phyloP scores from a whole-genome alignment of 2,329 filamentous ascomycete species.

The Aspergillus brasiliensis region DNA sequence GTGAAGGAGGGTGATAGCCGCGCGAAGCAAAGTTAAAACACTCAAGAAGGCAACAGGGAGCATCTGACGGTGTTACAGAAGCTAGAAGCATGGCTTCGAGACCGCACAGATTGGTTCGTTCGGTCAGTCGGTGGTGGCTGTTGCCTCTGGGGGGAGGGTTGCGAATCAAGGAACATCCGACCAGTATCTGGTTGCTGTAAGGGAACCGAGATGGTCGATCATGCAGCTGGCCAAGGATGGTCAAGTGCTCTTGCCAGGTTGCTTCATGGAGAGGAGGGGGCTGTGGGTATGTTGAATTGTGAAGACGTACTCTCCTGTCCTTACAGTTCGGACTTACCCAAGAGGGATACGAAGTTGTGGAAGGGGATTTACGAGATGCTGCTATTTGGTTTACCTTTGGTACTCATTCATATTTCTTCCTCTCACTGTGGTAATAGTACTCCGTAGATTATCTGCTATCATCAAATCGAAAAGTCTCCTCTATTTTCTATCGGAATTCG shows the following conservation, averaged over 20 bases:
- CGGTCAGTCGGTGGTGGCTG: neutral
- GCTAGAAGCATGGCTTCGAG: neutral
- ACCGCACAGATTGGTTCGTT: neutral
- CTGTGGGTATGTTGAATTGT: neutral
- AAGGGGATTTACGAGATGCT: neutral
- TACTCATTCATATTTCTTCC: too few species aligned
- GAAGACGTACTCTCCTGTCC: neutral
- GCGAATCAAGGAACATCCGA: slow-evolving; percentile 4
- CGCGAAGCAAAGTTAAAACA: slow-evolving; percentile 1
- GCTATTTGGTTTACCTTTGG: neutral
- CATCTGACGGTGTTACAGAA: neutral
- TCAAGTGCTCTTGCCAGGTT: neutral
- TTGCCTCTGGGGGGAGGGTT: neutral
- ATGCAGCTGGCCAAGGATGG: slow-evolving; percentile 8
- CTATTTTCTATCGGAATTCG: too few species aligned
- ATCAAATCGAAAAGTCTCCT: too few species aligned
- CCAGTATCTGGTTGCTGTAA: slow-evolving; percentile 3
- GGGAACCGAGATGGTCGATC: slow-evolving; percentile 6
- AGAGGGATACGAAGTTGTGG: neutral
- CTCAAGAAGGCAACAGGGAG: neutral
- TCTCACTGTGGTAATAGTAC: too few species aligned
- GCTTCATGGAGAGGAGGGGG: neutral
- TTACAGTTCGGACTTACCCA: neutral
- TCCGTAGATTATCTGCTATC: too few species aligned
- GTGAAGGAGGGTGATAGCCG: slow-evolving; percentile 4